These are phyloP conservation scores for Tylopilus sp. DNA, from an alignment of 768 basidiomycete genomes.

Conservation along the genomic window DNA sequence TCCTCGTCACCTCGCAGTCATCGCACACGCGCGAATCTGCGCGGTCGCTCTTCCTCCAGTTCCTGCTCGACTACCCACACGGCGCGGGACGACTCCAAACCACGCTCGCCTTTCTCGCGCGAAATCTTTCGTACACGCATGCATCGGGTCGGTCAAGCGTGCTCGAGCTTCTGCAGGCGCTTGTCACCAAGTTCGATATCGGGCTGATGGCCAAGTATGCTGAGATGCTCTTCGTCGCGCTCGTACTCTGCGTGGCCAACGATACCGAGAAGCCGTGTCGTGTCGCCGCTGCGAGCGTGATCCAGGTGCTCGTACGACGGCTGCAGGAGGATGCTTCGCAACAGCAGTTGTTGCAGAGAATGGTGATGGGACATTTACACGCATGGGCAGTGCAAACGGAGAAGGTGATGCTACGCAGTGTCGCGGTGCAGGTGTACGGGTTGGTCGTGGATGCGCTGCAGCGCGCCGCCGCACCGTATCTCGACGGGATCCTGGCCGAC, in stretches of 20 bases:
- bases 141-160: slow-evolving; percentile 93
- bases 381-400: slow-evolving; percentile 69
- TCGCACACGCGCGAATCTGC: slow-evolving; percentile 88
- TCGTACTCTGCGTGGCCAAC: slow-evolving; percentile 92
- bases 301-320: slow-evolving; percentile 71
- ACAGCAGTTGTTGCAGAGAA: slow-evolving; percentile 47
- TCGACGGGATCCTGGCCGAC: slow-evolving; percentile 53
- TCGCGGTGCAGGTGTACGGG: slow-evolving; percentile 81
- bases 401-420: slow-evolving; percentile 60
- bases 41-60: slow-evolving; percentile 84
- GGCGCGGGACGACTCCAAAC: slow-evolving; percentile 86
- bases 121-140: slow-evolving; percentile 86
- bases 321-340: slow-evolving; percentile 57
- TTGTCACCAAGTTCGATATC: slow-evolving; percentile 80
- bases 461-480: slow-evolving; percentile 41
- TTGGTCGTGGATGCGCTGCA: slow-evolving; percentile 71
- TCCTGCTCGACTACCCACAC: slow-evolving; percentile 96
- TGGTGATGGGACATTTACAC: slow-evolving; percentile 68
- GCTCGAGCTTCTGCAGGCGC: slow-evolving; percentile 84
- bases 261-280: slow-evolving; percentile 89
- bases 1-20: slow-evolving; percentile 93
- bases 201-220: slow-evolving; percentile 73
- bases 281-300: slow-evolving; percentile 80
- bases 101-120: slow-evolving; percentile 88
- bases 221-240: slow-evolving; percentile 85